A percentile compares a stretch with the other conserved stretches of the same genome.
Conservation (phyloP, 2,329 filamentous ascomycete species). For the Chaetothyriales sp. region DNA sequence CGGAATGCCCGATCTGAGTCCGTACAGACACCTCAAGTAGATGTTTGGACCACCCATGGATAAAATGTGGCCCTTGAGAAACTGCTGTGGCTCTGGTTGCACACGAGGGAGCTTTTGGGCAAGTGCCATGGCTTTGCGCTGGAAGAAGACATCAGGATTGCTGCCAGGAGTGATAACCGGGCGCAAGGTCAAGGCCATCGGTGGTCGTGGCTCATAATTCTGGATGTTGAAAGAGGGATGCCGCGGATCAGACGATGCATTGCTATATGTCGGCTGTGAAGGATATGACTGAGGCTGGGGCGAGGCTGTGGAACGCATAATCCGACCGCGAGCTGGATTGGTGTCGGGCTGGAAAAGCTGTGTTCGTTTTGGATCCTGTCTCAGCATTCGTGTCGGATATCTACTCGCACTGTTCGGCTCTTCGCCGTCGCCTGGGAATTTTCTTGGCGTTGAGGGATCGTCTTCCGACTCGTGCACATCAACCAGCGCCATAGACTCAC, state of each 20-base stretch:
- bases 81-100: constrained; percentile 8
- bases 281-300: constrained; percentile 15
- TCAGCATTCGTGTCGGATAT: constrained; percentile 30
- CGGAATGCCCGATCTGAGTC: constrained; percentile 63
- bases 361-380: constrained; percentile 72
- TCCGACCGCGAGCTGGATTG: constrained; percentile 45
- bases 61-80: constrained; percentile 8
- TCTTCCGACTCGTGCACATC: constrained; percentile 29
- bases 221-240: constrained; percentile 33
- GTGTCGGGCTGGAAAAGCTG: constrained; percentile 76
- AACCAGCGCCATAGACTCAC: constrained; percentile 23
- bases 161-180: constrained; percentile 63
- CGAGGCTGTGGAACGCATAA: constrained; percentile 40
- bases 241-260: constrained; percentile 38
- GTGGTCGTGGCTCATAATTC: constrained; percentile 54
- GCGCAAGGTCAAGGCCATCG: constrained; percentile 52
- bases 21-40: constrained; percentile 74
- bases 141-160: constrained; percentile 54
- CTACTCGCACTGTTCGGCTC: constrained; percentile 35
- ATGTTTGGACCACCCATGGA: constrained; percentile 69
- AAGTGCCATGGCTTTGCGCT: constrained; percentile 29
- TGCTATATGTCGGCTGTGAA: constrained; percentile 24
- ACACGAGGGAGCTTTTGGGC: constrained; percentile 3
- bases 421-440: constrained; percentile 36
- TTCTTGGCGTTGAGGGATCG: constrained; percentile 37